phyloP scores from a whole-genome alignment of 352 stramenopile genomes.

The Phytopythium montanum region DNA sequence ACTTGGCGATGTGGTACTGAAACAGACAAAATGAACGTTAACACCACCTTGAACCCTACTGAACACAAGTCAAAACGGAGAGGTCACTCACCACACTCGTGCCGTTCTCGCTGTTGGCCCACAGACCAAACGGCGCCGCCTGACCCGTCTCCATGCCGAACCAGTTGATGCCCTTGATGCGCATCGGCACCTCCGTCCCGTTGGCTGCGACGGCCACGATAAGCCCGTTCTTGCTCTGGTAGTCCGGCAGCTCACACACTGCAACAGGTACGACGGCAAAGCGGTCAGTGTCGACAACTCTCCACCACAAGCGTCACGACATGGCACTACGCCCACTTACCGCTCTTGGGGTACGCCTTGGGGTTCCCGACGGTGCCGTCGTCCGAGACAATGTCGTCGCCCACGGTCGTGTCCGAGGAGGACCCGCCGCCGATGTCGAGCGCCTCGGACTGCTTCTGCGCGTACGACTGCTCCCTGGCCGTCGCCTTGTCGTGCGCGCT shows the following conservation, averaged over 20 bases:
- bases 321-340: too few species aligned
- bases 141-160: slow-evolving; percentile 73
- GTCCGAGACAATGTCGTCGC: slow-evolving; percentile 35
- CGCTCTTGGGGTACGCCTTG: slow-evolving; percentile 41
- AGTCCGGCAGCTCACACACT: slow-evolving; percentile 51
- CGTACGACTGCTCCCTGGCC: slow-evolving; percentile 19
- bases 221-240: slow-evolving; percentile 55
- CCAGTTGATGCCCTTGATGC: slow-evolving; percentile 81
- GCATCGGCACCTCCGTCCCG: slow-evolving; percentile 58
- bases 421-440: slow-evolving; percentile 36
- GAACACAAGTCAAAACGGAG: too few species aligned
- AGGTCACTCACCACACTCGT: slow-evolving; percentile 45
- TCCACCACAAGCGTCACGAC: too few species aligned
- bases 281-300: too few species aligned
- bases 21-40: too few species aligned
- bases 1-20: too few species aligned
- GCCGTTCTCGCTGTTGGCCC: slow-evolving; percentile 55
- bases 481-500: slow-evolving; percentile 21
- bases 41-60: too few species aligned
- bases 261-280: too few species aligned
- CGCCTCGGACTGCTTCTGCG: slow-evolving; percentile 34
- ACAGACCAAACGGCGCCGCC: slow-evolving; percentile 50
- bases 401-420: slow-evolving; percentile 10
- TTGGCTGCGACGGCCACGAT: slow-evolving; percentile 52
- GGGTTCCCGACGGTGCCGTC: slow-evolving; percentile 57